A percentile compares a stretch with the other conserved stretches of the same genome.
These are phyloP conservation scores for Papilionanthe hybrid DNA, from an alignment of 116 monocot genomes.

Conservation along the genomic window DNA sequence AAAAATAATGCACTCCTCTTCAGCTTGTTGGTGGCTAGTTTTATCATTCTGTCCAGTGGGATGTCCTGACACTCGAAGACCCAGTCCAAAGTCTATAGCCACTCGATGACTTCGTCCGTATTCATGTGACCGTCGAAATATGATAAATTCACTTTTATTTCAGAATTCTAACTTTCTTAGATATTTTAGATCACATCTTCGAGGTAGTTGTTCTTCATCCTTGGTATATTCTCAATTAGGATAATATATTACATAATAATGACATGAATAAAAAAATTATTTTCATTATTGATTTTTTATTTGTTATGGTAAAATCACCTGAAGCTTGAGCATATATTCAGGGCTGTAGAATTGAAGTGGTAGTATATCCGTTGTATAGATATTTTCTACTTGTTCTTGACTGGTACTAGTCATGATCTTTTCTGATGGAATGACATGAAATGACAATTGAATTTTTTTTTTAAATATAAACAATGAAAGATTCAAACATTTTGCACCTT, in stretches of 20 bases:
- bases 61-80: too few species aligned
- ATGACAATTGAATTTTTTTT: not conserved
- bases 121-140: too few species aligned
- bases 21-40: too few species aligned
- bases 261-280: not conserved
- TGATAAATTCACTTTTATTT: too few species aligned
- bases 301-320: not conserved
- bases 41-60: too few species aligned
- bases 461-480: not conserved
- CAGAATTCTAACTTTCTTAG: too few species aligned
- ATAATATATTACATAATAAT: not conserved
- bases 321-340: not conserved
- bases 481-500: not conserved
- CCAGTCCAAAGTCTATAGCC: too few species aligned
- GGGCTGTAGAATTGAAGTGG: not conserved
- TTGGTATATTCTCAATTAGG: not conserved
- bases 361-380: not conserved
- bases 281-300: not conserved
- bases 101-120: too few species aligned
- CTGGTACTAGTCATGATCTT: not conserved
- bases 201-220: too few species aligned
- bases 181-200: too few species aligned
- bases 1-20: too few species aligned
- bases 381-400: not conserved
- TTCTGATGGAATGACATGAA: not conserved